A percentile compares a stretch with the other conserved stretches of the same genome.
These are phyloP conservation scores for Moesziomyces aphidis DNA, from an alignment of 1,284 basidiomycete species.

Conservation along the genomic window DNA sequence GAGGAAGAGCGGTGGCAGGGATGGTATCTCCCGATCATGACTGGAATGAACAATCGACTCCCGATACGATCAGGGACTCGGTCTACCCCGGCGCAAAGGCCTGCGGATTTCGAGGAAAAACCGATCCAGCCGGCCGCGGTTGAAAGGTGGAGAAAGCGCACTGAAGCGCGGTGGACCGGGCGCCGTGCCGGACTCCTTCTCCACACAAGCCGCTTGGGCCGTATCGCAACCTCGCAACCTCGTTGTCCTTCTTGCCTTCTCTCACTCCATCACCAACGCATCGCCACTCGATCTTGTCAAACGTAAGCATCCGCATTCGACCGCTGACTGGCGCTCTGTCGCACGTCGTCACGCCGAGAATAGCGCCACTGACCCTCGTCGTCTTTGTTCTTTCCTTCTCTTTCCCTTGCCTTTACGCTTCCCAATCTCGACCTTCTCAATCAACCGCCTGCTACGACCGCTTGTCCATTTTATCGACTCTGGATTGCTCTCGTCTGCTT, in stretches of 20 bases:
- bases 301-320: no score
- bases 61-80: slow-evolving; percentile 7
- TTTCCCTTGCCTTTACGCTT: background rate
- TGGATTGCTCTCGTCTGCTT: no score
- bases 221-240: background rate
- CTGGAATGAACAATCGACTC: background rate
- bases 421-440: background rate
- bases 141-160: slow-evolving; percentile 26
- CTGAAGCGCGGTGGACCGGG: background rate
- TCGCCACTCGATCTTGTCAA: no score
- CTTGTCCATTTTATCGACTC: background rate
- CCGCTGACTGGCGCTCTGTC: no score
- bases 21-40: background rate
- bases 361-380: background rate
- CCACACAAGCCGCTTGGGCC: slow-evolving; percentile 11
- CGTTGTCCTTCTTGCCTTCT: background rate
- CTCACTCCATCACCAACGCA: background rate
- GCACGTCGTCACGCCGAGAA: background rate
- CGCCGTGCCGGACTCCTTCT: slow-evolving; percentile 7
- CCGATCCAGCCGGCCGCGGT: slow-evolving; percentile 31
- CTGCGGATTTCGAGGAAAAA: slow-evolving; percentile 9
- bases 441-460: background rate
- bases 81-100: slow-evolving; percentile 40
- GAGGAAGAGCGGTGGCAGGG: background rate
- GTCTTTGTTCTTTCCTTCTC: background rate